phyloP scores from a whole-genome alignment of 176 grass and related monocot species.

The Poa annua region DNA sequence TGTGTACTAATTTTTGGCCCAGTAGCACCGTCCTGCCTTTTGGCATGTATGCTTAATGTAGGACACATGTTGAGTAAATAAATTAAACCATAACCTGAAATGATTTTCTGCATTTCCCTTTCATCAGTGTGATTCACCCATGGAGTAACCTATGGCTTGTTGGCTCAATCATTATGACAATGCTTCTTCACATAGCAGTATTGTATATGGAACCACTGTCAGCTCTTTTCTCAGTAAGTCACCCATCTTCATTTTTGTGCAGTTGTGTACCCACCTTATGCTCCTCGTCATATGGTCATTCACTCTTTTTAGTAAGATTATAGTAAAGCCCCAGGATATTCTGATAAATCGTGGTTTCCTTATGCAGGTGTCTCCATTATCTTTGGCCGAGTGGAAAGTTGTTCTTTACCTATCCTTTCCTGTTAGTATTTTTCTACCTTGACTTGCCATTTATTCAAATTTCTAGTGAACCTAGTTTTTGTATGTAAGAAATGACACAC shows the following conservation, averaged over 20 bases:
- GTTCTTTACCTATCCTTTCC: slow-evolving; percentile 96
- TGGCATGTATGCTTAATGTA: background rate
- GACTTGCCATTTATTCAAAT: slow-evolving; percentile 26
- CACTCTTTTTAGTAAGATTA: slow-evolving; percentile 35
- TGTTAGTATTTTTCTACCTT: slow-evolving; percentile 65
- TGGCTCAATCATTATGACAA: slow-evolving; percentile 89
- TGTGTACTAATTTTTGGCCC: slow-evolving; percentile 20
- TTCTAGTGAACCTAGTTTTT: slow-evolving; percentile 16
- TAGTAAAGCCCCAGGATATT: background rate
- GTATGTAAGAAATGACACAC: background rate
- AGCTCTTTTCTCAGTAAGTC: slow-evolving; percentile 91
- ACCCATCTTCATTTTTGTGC: slow-evolving; percentile 27
- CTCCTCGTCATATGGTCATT: slow-evolving; percentile 5
- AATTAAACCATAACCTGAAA: slow-evolving; percentile 9
- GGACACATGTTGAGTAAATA: background rate
- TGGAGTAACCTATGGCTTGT: slow-evolving; percentile 98
- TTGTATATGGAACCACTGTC: slow-evolving; percentile 86
- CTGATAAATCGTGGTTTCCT: slow-evolving; percentile 27
- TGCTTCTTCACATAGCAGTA: slow-evolving; percentile 84
- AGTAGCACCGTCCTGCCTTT: background rate
- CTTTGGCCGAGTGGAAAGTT: slow-evolving; percentile 87
- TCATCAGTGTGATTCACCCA: slow-evolving; percentile 79
- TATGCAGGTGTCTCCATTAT: slow-evolving; percentile 90
- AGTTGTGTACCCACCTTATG: background rate
- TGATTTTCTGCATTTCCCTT: slow-evolving; percentile 20